Percentiles rank a stretch among this genome's conserved stretches.
These are phyloP conservation scores for Hyphopichia buzzinii DNA, from an alignment of 1,139 yeast species.

Conservation along the genomic window DNA sequence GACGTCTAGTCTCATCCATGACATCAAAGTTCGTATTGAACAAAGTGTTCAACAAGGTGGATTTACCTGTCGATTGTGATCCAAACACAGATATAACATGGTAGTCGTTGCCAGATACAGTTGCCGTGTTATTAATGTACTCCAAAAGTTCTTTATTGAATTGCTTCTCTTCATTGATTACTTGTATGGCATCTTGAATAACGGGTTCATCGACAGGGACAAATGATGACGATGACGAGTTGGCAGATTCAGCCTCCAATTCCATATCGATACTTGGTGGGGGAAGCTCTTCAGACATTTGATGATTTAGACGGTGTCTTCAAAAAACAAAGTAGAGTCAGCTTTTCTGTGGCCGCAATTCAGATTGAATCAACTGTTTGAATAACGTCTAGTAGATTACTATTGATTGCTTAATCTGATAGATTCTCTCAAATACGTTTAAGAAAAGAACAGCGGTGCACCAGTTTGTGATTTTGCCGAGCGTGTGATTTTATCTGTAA, in stretches of 20 bases:
- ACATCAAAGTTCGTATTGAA: constrained; percentile 89
- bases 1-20: constrained; percentile 79
- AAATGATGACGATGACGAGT: constrained; percentile 38
- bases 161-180: constrained; percentile 73
- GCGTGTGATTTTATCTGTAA: too few species aligned
- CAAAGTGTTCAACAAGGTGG: constrained; percentile 79
- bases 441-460: too few species aligned
- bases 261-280: constrained; percentile 4
- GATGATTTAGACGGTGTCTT: too few species aligned
- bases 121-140: constrained; percentile 35
- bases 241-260: constrained; percentile 1
- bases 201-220: constrained; percentile 36
- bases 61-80: constrained; percentile 94
- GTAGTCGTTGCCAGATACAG: constrained; percentile 65
- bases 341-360: too few species aligned
- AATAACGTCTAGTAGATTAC: too few species aligned
- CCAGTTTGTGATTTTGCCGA: too few species aligned
- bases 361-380: too few species aligned
- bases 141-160: constrained; percentile 47
- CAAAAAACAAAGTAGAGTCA: too few species aligned
- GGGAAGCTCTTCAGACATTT: constrained; percentile 4
- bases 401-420: too few species aligned
- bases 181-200: constrained; percentile 59
- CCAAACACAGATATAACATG: constrained; percentile 96
- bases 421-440: too few species aligned